phyloP scores from a whole-genome alignment of 495 filamentous ascomycete genomes.

The Talaromyces stipitatus region DNA sequence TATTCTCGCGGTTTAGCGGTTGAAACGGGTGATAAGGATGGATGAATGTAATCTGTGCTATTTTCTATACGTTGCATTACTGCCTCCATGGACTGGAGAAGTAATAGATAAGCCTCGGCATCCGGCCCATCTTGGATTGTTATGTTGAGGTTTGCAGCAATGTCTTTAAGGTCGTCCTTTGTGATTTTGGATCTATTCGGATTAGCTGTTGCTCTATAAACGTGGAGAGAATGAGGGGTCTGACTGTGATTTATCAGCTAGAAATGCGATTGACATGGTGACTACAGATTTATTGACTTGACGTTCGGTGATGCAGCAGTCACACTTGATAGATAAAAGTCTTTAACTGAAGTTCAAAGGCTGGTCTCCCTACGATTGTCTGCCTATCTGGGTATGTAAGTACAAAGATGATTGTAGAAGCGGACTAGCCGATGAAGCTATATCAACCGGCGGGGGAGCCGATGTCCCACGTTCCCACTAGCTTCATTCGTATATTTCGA shows the following conservation, averaged over 20 bases:
- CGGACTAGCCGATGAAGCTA: background rate
- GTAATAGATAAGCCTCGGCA: slow-evolving; percentile 16
- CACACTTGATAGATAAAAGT: background rate
- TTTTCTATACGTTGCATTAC: slow-evolving; percentile 13
- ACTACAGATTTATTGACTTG: no score
- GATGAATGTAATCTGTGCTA: slow-evolving; percentile 22
- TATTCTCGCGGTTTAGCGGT: slow-evolving; percentile 11
- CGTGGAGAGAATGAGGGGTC: background rate
- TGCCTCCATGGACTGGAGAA: slow-evolving; percentile 21
- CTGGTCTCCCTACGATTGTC: background rate
- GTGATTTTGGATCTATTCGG: slow-evolving; percentile 11
- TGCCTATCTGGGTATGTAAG: background rate
- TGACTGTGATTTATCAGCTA: slow-evolving; percentile 12
- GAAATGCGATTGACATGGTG: slow-evolving; percentile 14
- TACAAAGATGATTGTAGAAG: background rate
- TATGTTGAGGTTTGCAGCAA: slow-evolving; percentile 12
- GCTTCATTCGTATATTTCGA: background rate
- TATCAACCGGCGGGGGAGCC: background rate
- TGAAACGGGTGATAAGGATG: slow-evolving; percentile 10
- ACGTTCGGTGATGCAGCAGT: no score
- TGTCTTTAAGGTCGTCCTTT: slow-evolving; percentile 6
- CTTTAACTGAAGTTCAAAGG: background rate
- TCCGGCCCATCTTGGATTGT: slow-evolving; percentile 12
- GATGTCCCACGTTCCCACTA: background rate
- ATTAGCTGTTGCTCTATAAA: background rate